These are phyloP conservation scores for Quercus berberidifolia DNA, from an alignment of 306 rosid genomes.

Conservation along the genomic window DNA sequence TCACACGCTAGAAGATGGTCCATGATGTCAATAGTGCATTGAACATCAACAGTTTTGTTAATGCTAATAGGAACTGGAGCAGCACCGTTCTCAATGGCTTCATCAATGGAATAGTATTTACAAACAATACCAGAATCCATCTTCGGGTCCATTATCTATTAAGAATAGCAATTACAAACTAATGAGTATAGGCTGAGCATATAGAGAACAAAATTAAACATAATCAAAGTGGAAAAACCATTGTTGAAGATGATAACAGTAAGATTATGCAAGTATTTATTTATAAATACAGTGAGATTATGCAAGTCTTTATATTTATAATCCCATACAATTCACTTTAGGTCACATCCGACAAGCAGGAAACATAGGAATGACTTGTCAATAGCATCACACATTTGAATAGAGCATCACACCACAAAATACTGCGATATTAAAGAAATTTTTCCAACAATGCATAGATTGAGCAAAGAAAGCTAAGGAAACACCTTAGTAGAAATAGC, in stretches of 20 bases:
- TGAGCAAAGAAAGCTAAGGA: neutral
- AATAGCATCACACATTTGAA: neutral
- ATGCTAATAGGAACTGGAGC: constrained; percentile 87
- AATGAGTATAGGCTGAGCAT: neutral
- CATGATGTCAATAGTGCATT: constrained; percentile 71
- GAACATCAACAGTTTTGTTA: constrained; percentile 71
- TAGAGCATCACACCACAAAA: neutral
- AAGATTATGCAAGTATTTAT: neutral
- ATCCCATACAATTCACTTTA: neutral
- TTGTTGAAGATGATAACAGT: neutral
- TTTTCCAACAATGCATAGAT: neutral
- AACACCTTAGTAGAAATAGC: neutral
- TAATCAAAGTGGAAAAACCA: neutral
- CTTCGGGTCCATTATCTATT: constrained; percentile 99
- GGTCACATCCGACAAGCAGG: neutral
- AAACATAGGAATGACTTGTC: too few relatives aligned
- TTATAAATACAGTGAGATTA: neutral
- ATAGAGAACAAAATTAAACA: neutral
- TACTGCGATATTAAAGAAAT: neutral
- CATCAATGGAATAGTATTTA: constrained; percentile 85
- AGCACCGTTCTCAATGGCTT: constrained; percentile 92
- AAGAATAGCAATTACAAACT: constrained; percentile 13
- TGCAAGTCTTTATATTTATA: neutral
- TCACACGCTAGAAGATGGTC: constrained; percentile 96
- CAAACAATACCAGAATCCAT: constrained; percentile 92